Base-by-base conservation (phyloP, 2,329 filamentous ascomycete genomes). In the Thelonectria rubi region DNA sequence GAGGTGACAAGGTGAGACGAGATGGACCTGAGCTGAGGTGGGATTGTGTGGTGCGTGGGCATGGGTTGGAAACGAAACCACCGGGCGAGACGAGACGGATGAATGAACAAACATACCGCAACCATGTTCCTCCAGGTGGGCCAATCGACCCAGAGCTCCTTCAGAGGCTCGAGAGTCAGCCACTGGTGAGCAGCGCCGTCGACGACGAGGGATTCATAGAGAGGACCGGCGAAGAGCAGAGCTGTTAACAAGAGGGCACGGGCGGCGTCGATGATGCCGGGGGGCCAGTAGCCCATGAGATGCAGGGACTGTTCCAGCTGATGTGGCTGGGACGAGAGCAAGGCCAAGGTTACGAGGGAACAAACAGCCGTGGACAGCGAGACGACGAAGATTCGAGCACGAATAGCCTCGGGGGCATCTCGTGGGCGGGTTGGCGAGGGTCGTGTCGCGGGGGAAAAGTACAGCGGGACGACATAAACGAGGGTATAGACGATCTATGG, bases 381-480 rank as follows among this genome's bases (percentile, higher is more conserved):
- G 69, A 97, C 94, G 55, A 90, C 91, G 58, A 90, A 86, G 70
- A 97, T 90, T 69, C 95, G 89, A 59, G 92, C 91, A 69, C 89
- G 90, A 79, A 99, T 98, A 52, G 96, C 93, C 11, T 91, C 90
- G 10, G 94, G 93, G 26, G 92, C 90, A 85, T 98, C 94, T 73
- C 95, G 89, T 63, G 91, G 92, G 26, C 96, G 85, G 56, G 84
- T 87, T 24, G 87, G 85, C 8, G 92, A 95, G 7, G 94, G 93
- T 54, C 94, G 88, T 5, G 94, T 96, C 18, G 87, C 84, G 4
- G 87, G 78, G 18, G 90, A 95, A 65, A 94, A 82, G 81, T 99
- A 97, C 78, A 98, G 93, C 21, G 95, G 94, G 3, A 91, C 81
- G 70, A 99, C 92, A 79, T 98, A 99, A 80, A 93, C 79, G 69